Base-by-base conservation (phyloP, 768 basidiomycete genomes). In the Collybia nuda region DNA sequence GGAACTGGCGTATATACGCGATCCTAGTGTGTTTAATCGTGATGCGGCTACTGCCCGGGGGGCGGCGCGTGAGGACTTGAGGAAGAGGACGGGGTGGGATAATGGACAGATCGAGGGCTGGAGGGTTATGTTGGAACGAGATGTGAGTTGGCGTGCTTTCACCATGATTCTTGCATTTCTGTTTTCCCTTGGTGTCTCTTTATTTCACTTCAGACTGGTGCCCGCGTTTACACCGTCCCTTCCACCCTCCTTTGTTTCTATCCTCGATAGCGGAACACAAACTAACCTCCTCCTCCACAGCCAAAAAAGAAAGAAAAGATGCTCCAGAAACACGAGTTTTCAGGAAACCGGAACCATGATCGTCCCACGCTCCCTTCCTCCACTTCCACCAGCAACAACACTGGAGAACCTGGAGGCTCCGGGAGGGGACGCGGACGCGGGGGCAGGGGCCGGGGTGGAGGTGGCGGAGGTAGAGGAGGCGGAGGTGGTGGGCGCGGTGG, bases 51-150 rank as follows among this genome's bases (percentile, higher is more conserved):
- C 92, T 15, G 67, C 92, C 47, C 72, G 88, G 51, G 78, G 86
- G 53, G 86, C 87, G 59, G 75, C 76, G 0, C 71, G 95, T 22
- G 73, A 70, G 1, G 82, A 87, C 37, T 70, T 98, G 48, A 82
- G 78, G 56, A 72, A 76, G 18, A 76, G 80, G 57, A 96, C 92
- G 29, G 87, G 87, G 9, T 89, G 86, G 84, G 72, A 64, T 8
- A 84, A 97, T 60, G 88, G 88, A 57, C 93, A 96, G 62, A 84
- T 97, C 22, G 93, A 97, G 66, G 94, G 93, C 0, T 97, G 93
- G 93, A 80, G 70, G 50, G 84, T 90, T 48, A 92, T 96, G 87
- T 66, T 97, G 51, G 95, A 98, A 50, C 72, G 87, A 57, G 86
- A 95, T 60, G 94, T 96, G 60, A 53, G 88, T 74, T 32, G 26